Evolutionary conservation across 768 basidiomycete genomes (phyloP).

Genomic region (Steccherinum ochraceum): DNA sequence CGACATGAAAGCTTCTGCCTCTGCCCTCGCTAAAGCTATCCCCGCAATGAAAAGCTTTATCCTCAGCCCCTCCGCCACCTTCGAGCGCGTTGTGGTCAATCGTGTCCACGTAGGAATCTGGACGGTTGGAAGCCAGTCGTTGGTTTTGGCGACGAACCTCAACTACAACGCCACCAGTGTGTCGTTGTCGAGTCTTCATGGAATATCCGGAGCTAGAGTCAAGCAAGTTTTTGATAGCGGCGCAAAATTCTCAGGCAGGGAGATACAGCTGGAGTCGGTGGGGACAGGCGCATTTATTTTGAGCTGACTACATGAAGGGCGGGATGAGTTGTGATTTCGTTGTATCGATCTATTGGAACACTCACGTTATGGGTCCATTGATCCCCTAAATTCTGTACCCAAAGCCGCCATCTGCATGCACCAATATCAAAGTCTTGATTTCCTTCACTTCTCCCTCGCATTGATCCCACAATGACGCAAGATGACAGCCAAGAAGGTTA

Average conservation of each 20-base stretch:
- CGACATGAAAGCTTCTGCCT: slow-evolving; percentile 31
- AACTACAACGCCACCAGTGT: slow-evolving; percentile 20
- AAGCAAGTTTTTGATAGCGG: slow-evolving; percentile 23
- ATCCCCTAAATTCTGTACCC: too few relatives aligned
- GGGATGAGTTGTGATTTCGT: too few relatives aligned
- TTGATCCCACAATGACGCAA: too few relatives aligned
- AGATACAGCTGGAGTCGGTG: slow-evolving; percentile 16
- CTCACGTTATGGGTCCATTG: too few relatives aligned
- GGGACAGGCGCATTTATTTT: slow-evolving; percentile 22
- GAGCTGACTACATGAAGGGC: slow-evolving; percentile 8
- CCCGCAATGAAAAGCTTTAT: slow-evolving; percentile 24
- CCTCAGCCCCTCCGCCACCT: slow-evolving; percentile 20
- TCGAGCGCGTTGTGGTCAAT: slow-evolving; percentile 14
- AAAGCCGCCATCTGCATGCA: too few relatives aligned
- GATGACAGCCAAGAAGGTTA: too few relatives aligned
- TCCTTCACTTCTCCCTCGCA: too few relatives aligned
- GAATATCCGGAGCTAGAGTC: slow-evolving; percentile 4
- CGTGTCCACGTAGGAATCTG: slow-evolving; percentile 29
- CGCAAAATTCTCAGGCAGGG: slow-evolving; percentile 14
- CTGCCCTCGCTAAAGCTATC: slow-evolving; percentile 27
- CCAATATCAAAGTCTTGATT: too few relatives aligned
- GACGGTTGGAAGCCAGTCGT: slow-evolving; percentile 24
- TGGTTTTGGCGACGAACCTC: slow-evolving; percentile 29
- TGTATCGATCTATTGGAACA: too few relatives aligned
- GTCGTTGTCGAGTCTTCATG: slow-evolving; percentile 10